phyloP scores from a whole-genome alignment of 306 rosid species.

The Cucumis cinereus region DNA sequence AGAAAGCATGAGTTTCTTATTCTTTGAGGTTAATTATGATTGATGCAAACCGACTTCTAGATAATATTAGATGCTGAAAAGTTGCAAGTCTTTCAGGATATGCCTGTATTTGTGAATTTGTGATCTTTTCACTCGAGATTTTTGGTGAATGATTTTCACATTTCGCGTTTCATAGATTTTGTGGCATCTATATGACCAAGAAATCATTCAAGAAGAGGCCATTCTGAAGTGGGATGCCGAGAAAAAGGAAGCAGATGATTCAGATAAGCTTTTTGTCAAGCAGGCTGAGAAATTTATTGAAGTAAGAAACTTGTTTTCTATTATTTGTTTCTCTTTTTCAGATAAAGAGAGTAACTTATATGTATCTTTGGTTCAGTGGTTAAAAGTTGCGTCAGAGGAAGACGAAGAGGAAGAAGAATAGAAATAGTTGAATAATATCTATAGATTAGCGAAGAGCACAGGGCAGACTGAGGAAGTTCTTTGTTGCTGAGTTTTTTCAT shows the following conservation, averaged over 20 bases:
- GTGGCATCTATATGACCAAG: slow-evolving; percentile 52
- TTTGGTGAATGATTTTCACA: neutral
- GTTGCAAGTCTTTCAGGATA: neutral
- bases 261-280: slow-evolving; percentile 62
- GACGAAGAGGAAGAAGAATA: slow-evolving; percentile 27
- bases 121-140: neutral
- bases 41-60: neutral
- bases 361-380: slow-evolving; percentile 45
- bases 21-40: neutral
- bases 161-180: slow-evolving; percentile 39
- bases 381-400: slow-evolving; percentile 78
- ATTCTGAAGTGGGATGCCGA: slow-evolving; percentile 87
- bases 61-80: neutral
- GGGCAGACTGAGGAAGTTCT: neutral
- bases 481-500: neutral
- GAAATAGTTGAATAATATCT: neutral
- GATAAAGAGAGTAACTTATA: neutral
- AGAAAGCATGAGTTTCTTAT: neutral
- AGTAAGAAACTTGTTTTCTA: slow-evolving; percentile 23
- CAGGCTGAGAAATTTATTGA: slow-evolving; percentile 60
- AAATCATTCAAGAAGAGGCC: slow-evolving; percentile 72
- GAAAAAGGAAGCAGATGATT: slow-evolving; percentile 67
- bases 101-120: neutral
- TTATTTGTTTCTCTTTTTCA: neutral
- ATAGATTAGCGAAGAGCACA: neutral